A percentile compares a stretch with the other conserved stretches of the same genome.
phyloP scores from a whole-genome alignment of 1,284 basidiomycete genomes.

The Leucoagaricus sp. region DNA sequence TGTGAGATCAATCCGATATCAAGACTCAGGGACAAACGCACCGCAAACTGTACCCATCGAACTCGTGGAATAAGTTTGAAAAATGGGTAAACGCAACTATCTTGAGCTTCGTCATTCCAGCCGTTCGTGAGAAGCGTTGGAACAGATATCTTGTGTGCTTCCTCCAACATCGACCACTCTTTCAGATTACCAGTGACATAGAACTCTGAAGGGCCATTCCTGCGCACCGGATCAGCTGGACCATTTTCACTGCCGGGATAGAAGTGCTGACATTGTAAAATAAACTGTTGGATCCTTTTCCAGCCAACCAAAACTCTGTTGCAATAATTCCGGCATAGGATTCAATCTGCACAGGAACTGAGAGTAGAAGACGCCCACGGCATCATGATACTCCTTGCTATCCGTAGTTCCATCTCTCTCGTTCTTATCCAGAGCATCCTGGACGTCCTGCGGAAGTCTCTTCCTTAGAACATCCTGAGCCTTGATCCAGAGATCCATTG shows the following conservation, averaged over 20 bases:
- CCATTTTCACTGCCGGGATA: neutral
- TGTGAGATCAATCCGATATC: too few species aligned
- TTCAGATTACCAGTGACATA: slow-evolving; percentile 21
- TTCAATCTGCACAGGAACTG: slow-evolving; percentile 28
- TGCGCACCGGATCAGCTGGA: neutral
- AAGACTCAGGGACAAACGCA: neutral
- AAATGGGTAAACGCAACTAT: slow-evolving; percentile 19
- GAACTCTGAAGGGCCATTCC: slow-evolving; percentile 24
- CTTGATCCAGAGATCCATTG: slow-evolving; percentile 31
- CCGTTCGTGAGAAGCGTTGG: slow-evolving; percentile 20
- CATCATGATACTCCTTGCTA: slow-evolving; percentile 26
- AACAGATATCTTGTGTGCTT: slow-evolving; percentile 17
- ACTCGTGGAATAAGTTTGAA: slow-evolving; percentile 19
- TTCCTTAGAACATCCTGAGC: slow-evolving; percentile 20
- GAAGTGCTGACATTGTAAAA: slow-evolving; percentile 19
- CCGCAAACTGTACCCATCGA: slow-evolving; percentile 20
- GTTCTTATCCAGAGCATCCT: slow-evolving; percentile 21
- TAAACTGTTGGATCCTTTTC: slow-evolving; percentile 24
- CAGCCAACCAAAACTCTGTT: slow-evolving; percentile 17
- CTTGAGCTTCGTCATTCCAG: slow-evolving; percentile 19
- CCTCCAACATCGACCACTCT: slow-evolving; percentile 21
- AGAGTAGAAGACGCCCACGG: slow-evolving; percentile 24
- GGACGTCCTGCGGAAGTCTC: slow-evolving; percentile 28
- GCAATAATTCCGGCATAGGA: slow-evolving; percentile 26
- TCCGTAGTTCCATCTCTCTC: slow-evolving; percentile 26